Percentiles rank a stretch among this genome's conserved stretches.
phyloP scores from a whole-genome alignment of 371 early-diverging fungal species.

The Rhizopus microsporus region DNA sequence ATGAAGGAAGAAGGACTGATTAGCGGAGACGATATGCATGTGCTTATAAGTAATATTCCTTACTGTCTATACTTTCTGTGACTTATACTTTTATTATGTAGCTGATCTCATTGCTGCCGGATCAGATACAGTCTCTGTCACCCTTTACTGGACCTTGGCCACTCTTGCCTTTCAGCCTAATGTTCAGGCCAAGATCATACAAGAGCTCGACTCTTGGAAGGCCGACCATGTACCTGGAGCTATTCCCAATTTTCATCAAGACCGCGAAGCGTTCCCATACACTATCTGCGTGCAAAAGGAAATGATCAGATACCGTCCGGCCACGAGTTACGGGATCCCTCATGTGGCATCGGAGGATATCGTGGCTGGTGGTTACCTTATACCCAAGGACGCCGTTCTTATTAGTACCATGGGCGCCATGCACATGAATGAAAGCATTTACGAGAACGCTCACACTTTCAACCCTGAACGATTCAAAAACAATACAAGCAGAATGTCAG shows the following conservation, averaged over 20 bases:
- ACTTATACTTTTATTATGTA: neutral
- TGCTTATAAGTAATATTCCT: slow-evolving; percentile 1
- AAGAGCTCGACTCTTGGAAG: slow-evolving; percentile 20
- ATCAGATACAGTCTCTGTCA: slow-evolving; percentile 15
- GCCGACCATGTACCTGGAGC: slow-evolving; percentile 1
- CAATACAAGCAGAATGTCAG: slow-evolving; percentile 5
- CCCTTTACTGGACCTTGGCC: slow-evolving; percentile 17
- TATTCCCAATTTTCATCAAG: slow-evolving; percentile 20
- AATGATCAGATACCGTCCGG: slow-evolving; percentile 23
- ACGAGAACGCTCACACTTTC: slow-evolving; percentile 20
- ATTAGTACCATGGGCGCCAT: slow-evolving; percentile 19
- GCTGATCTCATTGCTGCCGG: slow-evolving; percentile 22
- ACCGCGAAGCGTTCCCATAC: slow-evolving; percentile 22
- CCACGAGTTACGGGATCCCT: slow-evolving; percentile 13
- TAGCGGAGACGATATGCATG: slow-evolving; percentile 6
- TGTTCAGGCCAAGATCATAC: slow-evolving; percentile 11
- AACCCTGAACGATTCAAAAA: slow-evolving; percentile 41
- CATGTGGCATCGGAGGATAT: slow-evolving; percentile 25
- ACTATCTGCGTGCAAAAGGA: slow-evolving; percentile 26
- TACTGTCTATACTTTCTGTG: neutral
- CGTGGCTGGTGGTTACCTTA: slow-evolving; percentile 17
- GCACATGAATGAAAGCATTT: slow-evolving; percentile 25
- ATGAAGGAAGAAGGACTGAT: slow-evolving; percentile 3
- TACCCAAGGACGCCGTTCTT: slow-evolving; percentile 26
- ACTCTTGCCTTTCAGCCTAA: slow-evolving; percentile 13